These are phyloP conservation scores for Galerina marginata DNA, from an alignment of 768 basidiomycete genomes.

Conservation along the genomic window DNA sequence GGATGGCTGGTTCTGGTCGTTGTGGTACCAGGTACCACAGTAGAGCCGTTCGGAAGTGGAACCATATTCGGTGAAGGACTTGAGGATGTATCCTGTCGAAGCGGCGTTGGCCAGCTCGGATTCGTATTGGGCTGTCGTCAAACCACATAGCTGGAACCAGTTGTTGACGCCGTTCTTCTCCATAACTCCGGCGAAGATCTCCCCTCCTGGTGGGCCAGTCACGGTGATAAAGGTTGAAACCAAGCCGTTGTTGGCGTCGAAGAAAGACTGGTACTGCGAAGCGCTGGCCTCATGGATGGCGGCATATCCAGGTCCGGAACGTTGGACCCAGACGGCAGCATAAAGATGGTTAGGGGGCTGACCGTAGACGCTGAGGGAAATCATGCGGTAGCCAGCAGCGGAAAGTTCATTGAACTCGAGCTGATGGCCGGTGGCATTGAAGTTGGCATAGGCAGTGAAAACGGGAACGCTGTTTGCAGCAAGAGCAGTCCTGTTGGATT, in stretches of 20 bases:
- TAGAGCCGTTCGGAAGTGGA: constrained; percentile 1
- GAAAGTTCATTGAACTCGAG: not conserved
- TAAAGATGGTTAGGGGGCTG: constrained; percentile 8
- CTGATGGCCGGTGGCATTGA: constrained; percentile 4
- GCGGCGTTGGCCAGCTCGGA: not conserved
- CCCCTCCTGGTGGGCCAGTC: not conserved
- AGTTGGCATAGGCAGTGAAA: not conserved
- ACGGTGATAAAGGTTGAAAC: constrained; percentile 1
- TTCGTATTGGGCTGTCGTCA: constrained; percentile 1
- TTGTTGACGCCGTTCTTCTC: constrained; percentile 12
- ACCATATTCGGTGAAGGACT: constrained; percentile 7
- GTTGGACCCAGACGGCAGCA: constrained; percentile 5
- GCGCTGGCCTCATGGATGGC: constrained; percentile 7
- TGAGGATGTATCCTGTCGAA: constrained; percentile 1
- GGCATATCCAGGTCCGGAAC: not conserved
- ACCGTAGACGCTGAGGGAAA: constrained; percentile 6
- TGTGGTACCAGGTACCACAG: constrained; percentile 8
- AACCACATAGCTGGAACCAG: constrained; percentile 9
- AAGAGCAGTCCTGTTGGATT: not conserved
- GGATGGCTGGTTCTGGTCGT: constrained; percentile 1
- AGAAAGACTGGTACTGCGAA: constrained; percentile 2
- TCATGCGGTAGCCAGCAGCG: constrained; percentile 4
- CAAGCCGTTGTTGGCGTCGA: constrained; percentile 1
- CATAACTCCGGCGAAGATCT: constrained; percentile 7
- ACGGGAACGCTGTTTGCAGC: not conserved